phyloP scores from a whole-genome alignment of 176 grass and related monocot genomes.

The Otatea glauca region DNA sequence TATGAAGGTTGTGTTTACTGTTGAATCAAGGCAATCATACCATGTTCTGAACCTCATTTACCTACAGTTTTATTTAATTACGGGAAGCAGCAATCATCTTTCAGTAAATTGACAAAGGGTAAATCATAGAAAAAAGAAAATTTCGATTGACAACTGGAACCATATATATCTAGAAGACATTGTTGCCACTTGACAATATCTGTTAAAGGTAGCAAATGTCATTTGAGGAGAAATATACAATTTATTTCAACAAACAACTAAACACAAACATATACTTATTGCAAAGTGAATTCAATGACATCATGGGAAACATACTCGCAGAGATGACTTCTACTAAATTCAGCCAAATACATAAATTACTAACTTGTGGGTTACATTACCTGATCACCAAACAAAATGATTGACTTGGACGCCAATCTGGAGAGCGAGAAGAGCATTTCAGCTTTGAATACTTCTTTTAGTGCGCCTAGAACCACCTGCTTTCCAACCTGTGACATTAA shows the following conservation, averaged over 20 bases:
- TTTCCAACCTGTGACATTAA: slow-evolving; percentile 66
- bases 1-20: neutral
- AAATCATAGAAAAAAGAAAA: neutral
- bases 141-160: neutral
- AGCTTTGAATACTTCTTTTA: slow-evolving; percentile 69
- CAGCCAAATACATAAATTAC: neutral
- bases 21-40: neutral
- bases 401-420: slow-evolving; percentile 63
- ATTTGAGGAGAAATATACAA: neutral
- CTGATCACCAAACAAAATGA: slow-evolving; percentile 63
- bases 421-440: slow-evolving; percentile 62
- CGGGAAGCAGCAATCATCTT: neutral
- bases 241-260: neutral
- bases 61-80: neutral
- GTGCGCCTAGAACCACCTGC: slow-evolving; percentile 47
- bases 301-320: slow-evolving; percentile 43
- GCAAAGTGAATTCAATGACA: slow-evolving; percentile 14
- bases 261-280: slow-evolving; percentile 1
- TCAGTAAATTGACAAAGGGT: slow-evolving; percentile 8
- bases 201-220: neutral
- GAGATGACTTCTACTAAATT: slow-evolving; percentile 22
- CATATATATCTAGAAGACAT: neutral
- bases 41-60: slow-evolving; percentile 5
- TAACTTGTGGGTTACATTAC: slow-evolving; percentile 32
- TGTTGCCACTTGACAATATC: neutral